Base-by-base conservation (phyloP, 768 basidiomycete genomes). In the Myochromella boudieri region DNA sequence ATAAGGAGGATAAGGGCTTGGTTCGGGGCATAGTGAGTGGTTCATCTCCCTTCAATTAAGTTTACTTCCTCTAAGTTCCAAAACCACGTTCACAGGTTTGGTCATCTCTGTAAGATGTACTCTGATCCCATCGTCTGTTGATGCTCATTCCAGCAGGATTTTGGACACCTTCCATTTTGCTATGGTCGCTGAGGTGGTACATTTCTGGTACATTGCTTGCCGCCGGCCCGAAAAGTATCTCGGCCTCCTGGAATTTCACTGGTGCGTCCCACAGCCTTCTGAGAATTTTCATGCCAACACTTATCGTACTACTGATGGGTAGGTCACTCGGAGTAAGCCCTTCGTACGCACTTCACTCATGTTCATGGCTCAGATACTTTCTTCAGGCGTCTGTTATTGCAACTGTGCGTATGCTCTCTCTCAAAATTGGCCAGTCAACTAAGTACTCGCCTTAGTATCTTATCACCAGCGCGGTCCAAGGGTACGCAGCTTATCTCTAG, bases 101-200 rank as follows among this genome's bases (percentile, higher is more conserved):
- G 49, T 37, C 29, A 7, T 50, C 49, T 26, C 28, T 50, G 49
- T 45, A 15, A 36, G 32, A 22, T 5, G n/a, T 14, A 20, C 7
- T 12, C 20, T 17, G 8, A 21, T 11, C 12, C 6, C 22, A 5
- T 11, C 22, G 22, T 24, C 8, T 3, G 26, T 22, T 21, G 15
- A 21, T 14, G 11, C 4, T 5, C 14, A 10, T 12, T 4, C 3
- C 8, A 22, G 6, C n/a, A 50, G 49, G 11, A 28, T 50, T 14
- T 38, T 50, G n/a, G 49, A 50, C 37, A 45, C 49, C 10, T 50
- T 50, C 26, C 49, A 50, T 14, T 50, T 44, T 17, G 49, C 37
- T 5, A 50, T 50, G 49, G 49, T 50, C 2, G 49, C 49, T 6
- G 49, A 50, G 34, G 49, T 45, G 21, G 43, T 50, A 4, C 43